Evolutionary conservation across 2,329 filamentous ascomycete species (phyloP), one percentile per base, ranked within the genome.

Genomic region (Cadophora sp.): DNA sequence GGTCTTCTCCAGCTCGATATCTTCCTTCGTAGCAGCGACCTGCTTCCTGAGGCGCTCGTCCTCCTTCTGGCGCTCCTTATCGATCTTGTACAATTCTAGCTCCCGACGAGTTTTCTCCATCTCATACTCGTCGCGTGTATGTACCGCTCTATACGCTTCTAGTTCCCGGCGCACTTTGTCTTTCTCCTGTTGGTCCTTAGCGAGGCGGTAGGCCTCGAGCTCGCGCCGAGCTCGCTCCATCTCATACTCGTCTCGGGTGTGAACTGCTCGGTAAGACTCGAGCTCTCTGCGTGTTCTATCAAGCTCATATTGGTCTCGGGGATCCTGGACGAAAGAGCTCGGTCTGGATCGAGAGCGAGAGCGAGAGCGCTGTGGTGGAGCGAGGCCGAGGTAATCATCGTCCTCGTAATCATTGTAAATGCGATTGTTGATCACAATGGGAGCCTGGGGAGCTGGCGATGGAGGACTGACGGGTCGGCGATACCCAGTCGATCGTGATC

Each of bases 341-440:
- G 56, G 62, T 59, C 62, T 31, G 4, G 63, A 64, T 50, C 67
- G 43, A 40, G 65, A 67, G 12, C 63, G 66, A 3, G 66, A 67
- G 8, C 65, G 46, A 1, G 29, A 24, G 11, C 61, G 55, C 4
- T 40, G 40, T 4, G 27, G 50, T 22, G 64, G 63, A 4, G 64
- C 37, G 26, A 69, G 60, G 12, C 62, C 62, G 14, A 67, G 50
- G 51, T 73, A 68, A 34, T 73, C 71, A 26, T 72, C 70, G 24
- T 71, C 69, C 26, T 70, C 66, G 26, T 72, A 70, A 53, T 87
- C 85, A 1, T 83, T 80, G 72, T 85, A 83, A 67, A 86, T 84
- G 66, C 81, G 81, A 76, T 87, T 88, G 74, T 87, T 86, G 76
- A 89, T 88, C 63, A 89, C 83, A 59, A 89, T 81, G 0, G 86